Base-by-base conservation (phyloP, 306 rosid genomes). In the Medicago truncatula region DNA sequence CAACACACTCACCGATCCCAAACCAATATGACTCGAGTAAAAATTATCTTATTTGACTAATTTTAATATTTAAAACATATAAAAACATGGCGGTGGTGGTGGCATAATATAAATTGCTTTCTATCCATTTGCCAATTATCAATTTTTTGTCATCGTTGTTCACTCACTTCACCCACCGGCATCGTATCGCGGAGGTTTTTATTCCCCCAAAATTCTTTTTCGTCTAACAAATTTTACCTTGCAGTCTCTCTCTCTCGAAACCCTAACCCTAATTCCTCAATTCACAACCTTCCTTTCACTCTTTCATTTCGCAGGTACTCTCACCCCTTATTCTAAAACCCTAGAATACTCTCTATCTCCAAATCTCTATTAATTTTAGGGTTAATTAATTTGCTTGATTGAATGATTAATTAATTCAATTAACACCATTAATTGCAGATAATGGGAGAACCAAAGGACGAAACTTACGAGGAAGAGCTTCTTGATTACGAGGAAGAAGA, bases 401-500 rank as follows among this genome's bases (percentile, higher is more conserved):
- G 52, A 50, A 17, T 17, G 52, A 5, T 1, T 47, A 66, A 25
- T 28, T 28, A 28, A 28, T 73, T 70, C 53, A 28, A 20, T 64
- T 68, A 18, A 50, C 46, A 0, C 13, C 2, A 16, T 43, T 16
- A 7, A 44, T 78, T 76, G 79, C 78, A 88, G 96, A 78, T 79
- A 13, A 94, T 94, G 98, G 98, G 90, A 78, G 97, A 92, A 81
- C 86, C 94, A 10, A 94, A 85, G 85, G 98, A 80, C 71, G 98
- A 94, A 70, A 87, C 84, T 11, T 94, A 91, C 73, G 98, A 94
- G 79, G 97, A 94, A 79, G 98, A 94, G 95, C 96, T 94, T 82
- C 89, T 94, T 17, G 97, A 94, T 77, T 94, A 94, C 78, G 98
- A 94, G 46, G 98, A 94, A 77, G 98, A 94, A 54, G 98, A 94